phyloP scores from a whole-genome alignment of 805 yeast species.

The Yamadazyma sp. region DNA sequence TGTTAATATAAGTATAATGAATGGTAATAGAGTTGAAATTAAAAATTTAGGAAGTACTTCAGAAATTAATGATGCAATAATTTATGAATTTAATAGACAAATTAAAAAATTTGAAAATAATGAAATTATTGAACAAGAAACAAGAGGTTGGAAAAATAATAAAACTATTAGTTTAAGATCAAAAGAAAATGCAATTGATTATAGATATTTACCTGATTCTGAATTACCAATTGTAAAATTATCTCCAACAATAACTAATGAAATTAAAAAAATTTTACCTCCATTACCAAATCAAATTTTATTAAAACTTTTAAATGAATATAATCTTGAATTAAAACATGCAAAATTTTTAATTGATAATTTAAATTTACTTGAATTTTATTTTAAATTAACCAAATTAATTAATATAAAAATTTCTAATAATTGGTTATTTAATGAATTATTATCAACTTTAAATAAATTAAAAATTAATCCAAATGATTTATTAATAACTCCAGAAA shows the following conservation, averaged over 20 bases:
- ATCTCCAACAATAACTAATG: constrained; percentile 37
- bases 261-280: constrained; percentile 47
- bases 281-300: constrained; percentile 60
- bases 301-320: constrained; percentile 38
- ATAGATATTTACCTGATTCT: constrained; percentile 92
- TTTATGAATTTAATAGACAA: constrained; percentile 74
- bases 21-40: constrained; percentile 75
- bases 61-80: constrained; percentile 74
- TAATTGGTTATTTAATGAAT: constrained; percentile 82
- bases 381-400: constrained; percentile 36
- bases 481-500: constrained; percentile 28
- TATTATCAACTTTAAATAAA: constrained; percentile 66
- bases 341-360: constrained; percentile 65
- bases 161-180: constrained; percentile 64
- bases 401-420: constrained; percentile 43
- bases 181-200: constrained; percentile 82
- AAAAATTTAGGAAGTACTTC: constrained; percentile 85
- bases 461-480: constrained; percentile 36
- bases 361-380: constrained; percentile 50
- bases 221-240: constrained; percentile 67
- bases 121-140: constrained; percentile 47
- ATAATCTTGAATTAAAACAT: constrained; percentile 62
- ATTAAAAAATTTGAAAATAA: constrained; percentile 37
- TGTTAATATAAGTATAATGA: constrained; percentile 81
- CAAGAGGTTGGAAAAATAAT: constrained; percentile 89